Percentiles rank a stretch among this genome's conserved stretches.
Evolutionary conservation across 2,329 filamentous ascomycete genomes (phyloP).

Genomic region (Penicillium sp.): DNA sequence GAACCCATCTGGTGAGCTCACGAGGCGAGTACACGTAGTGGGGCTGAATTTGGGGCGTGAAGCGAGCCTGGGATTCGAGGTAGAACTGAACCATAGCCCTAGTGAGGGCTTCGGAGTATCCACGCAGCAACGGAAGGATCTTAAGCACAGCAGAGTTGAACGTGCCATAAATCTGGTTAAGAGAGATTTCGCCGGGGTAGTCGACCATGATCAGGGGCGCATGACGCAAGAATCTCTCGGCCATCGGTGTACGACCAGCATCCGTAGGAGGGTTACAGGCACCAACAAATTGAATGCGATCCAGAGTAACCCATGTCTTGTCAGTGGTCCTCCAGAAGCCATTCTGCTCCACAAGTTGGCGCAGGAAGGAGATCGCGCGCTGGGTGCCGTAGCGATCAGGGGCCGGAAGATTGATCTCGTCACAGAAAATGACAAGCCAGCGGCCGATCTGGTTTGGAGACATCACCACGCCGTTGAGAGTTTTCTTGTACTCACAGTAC

Average conservation of each 20-base stretch:
- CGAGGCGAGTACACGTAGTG: conserved; percentile 99
- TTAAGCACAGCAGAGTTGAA: conserved; percentile 97
- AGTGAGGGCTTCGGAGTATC: conserved; percentile 89
- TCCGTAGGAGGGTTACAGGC: conserved; percentile 98
- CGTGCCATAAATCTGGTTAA: conserved; percentile 96
- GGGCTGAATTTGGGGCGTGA: conserved; percentile 94
- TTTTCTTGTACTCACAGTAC: conserved; percentile 99
- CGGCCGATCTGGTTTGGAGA: conserved; percentile 94
- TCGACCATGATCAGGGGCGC: conserved; percentile 99
- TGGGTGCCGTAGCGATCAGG: conserved; percentile 98
- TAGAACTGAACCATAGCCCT: conserved; percentile 98
- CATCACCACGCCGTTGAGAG: conserved; percentile 89
- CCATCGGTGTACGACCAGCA: conserved; percentile 91
- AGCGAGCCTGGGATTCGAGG: conserved; percentile 86
- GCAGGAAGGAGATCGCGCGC: conserved; percentile 92
- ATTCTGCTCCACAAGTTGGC: conserved; percentile 97
- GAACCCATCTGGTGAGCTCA: conserved; percentile 96
- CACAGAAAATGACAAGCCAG: conserved; percentile 98
- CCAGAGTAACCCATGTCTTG: conserved; percentile 95
- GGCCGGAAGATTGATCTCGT: conserved; percentile 98
- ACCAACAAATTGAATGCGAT: conserved; percentile 97
- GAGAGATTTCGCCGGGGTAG: conserved; percentile 91
- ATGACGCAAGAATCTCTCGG: conserved; percentile 88
- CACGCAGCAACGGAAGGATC: conserved; percentile 90
- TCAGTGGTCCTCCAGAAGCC: conserved; percentile 98